Evolutionary conservation across 306 rosid species (phyloP).

Genomic region (Comarum palustre): DNA sequence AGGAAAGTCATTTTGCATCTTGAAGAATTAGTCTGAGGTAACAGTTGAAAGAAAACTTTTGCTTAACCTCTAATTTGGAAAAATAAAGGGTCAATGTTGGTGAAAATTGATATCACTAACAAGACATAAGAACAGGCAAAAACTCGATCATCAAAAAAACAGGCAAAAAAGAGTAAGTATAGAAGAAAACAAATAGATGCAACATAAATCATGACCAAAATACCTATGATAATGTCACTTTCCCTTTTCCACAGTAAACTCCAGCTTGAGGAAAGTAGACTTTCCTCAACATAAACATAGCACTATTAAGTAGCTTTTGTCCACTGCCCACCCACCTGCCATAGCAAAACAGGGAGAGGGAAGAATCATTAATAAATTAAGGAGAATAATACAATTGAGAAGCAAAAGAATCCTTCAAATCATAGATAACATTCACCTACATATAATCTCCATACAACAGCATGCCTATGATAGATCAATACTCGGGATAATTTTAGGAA

Average conservation of each 20-base stretch:
- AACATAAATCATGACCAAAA: neutral
- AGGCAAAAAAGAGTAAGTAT: neutral
- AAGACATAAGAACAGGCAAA: neutral
- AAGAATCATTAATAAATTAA: neutral
- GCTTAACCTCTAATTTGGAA: neutral
- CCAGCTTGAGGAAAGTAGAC: slow-evolving; percentile 7
- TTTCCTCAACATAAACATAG: neutral
- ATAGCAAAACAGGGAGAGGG: neutral
- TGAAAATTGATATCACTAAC: neutral
- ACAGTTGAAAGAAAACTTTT: neutral
- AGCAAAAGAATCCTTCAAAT: slow-evolving; percentile 17
- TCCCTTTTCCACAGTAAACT: neutral
- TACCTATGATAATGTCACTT: neutral
- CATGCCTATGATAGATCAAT: slow-evolving; percentile 52
- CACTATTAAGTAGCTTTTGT: neutral
- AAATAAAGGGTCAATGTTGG: neutral
- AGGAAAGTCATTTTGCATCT: neutral
- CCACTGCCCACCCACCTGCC: neutral
- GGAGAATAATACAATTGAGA: neutral
- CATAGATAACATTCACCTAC: slow-evolving; percentile 39
- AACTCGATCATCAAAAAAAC: no score
- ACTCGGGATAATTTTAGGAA: slow-evolving; percentile 71
- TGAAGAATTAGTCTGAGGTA: neutral
- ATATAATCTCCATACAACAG: slow-evolving; percentile 23
- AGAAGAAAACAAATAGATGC: neutral